Evolutionary conservation across 805 yeast genomes (phyloP).

Genomic region (Teunomyces pallodes): DNA sequence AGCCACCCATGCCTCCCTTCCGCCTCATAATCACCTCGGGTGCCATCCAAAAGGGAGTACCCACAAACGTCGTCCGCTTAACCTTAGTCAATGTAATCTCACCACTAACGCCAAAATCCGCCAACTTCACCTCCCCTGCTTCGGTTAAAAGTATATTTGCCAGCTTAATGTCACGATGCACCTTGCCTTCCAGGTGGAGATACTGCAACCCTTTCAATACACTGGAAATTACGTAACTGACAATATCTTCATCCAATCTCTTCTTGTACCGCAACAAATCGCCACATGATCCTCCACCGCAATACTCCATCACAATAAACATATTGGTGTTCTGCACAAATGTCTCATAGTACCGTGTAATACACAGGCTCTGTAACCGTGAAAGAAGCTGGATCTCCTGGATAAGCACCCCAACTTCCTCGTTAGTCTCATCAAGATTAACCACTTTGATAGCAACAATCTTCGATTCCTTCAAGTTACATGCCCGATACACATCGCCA

Average conservation of each 20-base stretch:
- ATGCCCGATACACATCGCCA: slow-evolving; percentile 79
- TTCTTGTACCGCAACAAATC: slow-evolving; percentile 63
- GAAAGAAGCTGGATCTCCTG: slow-evolving; percentile 79
- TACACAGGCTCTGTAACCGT: slow-evolving; percentile 59
- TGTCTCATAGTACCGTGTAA: slow-evolving; percentile 64
- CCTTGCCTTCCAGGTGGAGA: slow-evolving; percentile 69
- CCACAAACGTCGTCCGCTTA: slow-evolving; percentile 76
- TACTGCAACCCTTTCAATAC: slow-evolving; percentile 71
- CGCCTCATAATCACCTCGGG: slow-evolving; percentile 78
- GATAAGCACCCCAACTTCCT: slow-evolving; percentile 66
- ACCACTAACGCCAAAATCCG: slow-evolving; percentile 92
- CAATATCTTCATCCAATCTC: slow-evolving; percentile 55
- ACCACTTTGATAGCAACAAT: slow-evolving; percentile 85
- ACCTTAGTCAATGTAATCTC: slow-evolving; percentile 58
- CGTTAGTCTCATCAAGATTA: slow-evolving; percentile 74
- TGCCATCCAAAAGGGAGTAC: slow-evolving; percentile 99
- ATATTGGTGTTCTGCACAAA: slow-evolving; percentile 61
- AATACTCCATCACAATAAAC: slow-evolving; percentile 93
- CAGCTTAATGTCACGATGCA: slow-evolving; percentile 88
- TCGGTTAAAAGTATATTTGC: slow-evolving; percentile 80
- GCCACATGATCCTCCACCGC: slow-evolving; percentile 91
- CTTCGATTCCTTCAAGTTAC: slow-evolving; percentile 23
- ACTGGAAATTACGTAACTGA: slow-evolving; percentile 60
- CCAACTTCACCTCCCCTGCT: slow-evolving; percentile 71
- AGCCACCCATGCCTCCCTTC: slow-evolving; percentile 43